phyloP scores from a whole-genome alignment of 2,329 filamentous ascomycete genomes.

The Blastomyces percursus region DNA sequence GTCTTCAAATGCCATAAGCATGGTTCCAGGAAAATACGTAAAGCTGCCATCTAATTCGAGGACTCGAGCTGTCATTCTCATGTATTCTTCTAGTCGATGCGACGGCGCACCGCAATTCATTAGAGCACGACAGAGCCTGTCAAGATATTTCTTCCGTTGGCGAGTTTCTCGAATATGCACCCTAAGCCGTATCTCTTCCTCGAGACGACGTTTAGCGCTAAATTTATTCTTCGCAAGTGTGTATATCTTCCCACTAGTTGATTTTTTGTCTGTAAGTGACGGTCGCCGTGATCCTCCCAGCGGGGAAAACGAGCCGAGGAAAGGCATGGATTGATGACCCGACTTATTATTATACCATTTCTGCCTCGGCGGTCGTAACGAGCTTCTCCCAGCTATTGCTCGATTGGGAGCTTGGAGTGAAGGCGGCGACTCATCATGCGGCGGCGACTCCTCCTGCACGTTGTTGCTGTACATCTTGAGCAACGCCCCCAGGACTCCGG shows the following conservation, averaged over 20 bases:
- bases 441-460: constrained; percentile 21
- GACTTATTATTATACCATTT: constrained; percentile 36
- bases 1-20: constrained; percentile 80
- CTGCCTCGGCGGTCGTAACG: constrained; percentile 19
- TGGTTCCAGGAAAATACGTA: constrained; percentile 79
- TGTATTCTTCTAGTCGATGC: constrained; percentile 79
- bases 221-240: constrained; percentile 18
- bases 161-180: constrained; percentile 58
- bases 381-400: background rate
- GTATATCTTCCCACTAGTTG: constrained; percentile 20
- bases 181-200: constrained; percentile 47
- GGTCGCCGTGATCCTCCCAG: constrained; percentile 8
- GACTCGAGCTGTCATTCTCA: constrained; percentile 80
- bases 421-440: constrained; percentile 12
- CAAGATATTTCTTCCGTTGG: constrained; percentile 68
- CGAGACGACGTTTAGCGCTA: constrained; percentile 14
- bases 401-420: constrained; percentile 11
- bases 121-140: constrained; percentile 71
- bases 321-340: constrained; percentile 26
- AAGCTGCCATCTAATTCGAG: constrained; percentile 84
- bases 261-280: background rate
- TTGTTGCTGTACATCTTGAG: constrained; percentile 57
- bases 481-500: constrained; percentile 61
- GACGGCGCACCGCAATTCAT: constrained; percentile 89
- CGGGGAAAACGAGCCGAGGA: constrained; percentile 18